phyloP scores from a whole-genome alignment of 495 filamentous ascomycete species.

The Hyphodiscus hymeniophilus region DNA sequence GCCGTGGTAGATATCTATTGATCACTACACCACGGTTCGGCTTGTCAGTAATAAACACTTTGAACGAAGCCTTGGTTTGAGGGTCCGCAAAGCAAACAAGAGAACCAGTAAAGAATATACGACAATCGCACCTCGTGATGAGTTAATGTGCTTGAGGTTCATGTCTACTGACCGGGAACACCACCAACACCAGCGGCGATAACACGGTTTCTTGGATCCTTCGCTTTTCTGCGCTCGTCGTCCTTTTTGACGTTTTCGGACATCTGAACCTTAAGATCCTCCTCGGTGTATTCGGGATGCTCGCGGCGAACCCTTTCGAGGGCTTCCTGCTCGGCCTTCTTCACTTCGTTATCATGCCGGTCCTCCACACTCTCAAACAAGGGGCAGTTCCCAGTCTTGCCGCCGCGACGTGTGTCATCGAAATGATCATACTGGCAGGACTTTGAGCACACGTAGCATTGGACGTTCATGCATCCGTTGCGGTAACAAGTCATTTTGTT shows the following conservation, averaged over 20 bases:
- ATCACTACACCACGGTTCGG: too few species aligned
- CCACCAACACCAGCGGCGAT: background rate
- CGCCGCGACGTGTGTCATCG: slow-evolving; percentile 35
- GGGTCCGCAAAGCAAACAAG: too few species aligned
- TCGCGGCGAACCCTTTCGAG: slow-evolving; percentile 47
- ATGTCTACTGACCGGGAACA: slow-evolving; percentile 2
- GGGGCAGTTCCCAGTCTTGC: slow-evolving; percentile 48
- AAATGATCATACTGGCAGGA: slow-evolving; percentile 46
- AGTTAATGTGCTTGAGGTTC: too few species aligned
- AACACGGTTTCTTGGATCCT: slow-evolving; percentile 8
- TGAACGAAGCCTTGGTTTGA: too few species aligned
- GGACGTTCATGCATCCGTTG: slow-evolving; percentile 43
- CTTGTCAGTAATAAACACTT: too few species aligned
- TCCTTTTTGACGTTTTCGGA: slow-evolving; percentile 45
- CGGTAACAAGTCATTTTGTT: slow-evolving; percentile 72
- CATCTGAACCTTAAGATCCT: slow-evolving; percentile 49
- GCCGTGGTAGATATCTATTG: too few species aligned
- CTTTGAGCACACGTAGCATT: slow-evolving; percentile 70
- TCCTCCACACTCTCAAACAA: slow-evolving; percentile 54
- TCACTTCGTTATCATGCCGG: slow-evolving; percentile 58
- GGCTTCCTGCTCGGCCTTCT: slow-evolving; percentile 52
- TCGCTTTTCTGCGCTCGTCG: slow-evolving; percentile 21
- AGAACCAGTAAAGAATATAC: too few species aligned
- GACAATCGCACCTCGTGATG: too few species aligned
- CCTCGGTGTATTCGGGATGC: slow-evolving; percentile 50